Evolutionary conservation across 108 stramenopile genomes (phyloP).

Genomic region (Cyclotella atomus): DNA sequence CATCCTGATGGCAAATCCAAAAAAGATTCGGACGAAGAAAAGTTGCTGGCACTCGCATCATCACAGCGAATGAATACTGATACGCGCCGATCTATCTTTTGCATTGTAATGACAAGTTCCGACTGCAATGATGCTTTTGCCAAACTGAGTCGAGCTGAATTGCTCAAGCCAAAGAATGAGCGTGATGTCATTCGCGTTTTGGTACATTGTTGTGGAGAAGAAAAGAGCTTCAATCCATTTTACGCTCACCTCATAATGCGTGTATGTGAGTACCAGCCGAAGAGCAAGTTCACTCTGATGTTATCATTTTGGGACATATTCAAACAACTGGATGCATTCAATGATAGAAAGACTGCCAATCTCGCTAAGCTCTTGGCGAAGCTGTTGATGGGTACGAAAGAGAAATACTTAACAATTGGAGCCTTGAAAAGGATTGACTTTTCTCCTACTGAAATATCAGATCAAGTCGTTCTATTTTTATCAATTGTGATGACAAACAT

Average conservation of each 20-base stretch:
- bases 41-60: constrained; percentile 77
- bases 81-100: constrained; percentile 89
- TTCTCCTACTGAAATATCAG: constrained; percentile 71
- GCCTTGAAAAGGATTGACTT: constrained; percentile 85
- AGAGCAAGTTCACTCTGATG: constrained; percentile 92
- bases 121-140: constrained; percentile 96
- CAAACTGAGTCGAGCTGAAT: constrained; percentile 80
- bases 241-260: constrained; percentile 90
- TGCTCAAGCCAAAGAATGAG: constrained; percentile 87
- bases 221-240: constrained; percentile 92
- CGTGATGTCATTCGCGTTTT: constrained; percentile 94
- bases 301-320: constrained; percentile 95
- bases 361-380: constrained; percentile 88
- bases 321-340: constrained; percentile 85
- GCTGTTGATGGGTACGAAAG: constrained; percentile 76
- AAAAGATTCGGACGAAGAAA: constrained; percentile 48
- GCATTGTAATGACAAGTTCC: constrained; percentile 90
- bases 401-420: constrained; percentile 63
- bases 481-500: constrained; percentile 72
- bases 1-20: constrained; percentile 1
- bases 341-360: constrained; percentile 83
- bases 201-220: constrained; percentile 92
- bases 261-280: constrained; percentile 89
- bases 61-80: constrained; percentile 97
- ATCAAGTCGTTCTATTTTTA: constrained; percentile 74